Conservation (phyloP, 2,329 filamentous ascomycete genomes). For the Incumbomyces lentus region DNA sequence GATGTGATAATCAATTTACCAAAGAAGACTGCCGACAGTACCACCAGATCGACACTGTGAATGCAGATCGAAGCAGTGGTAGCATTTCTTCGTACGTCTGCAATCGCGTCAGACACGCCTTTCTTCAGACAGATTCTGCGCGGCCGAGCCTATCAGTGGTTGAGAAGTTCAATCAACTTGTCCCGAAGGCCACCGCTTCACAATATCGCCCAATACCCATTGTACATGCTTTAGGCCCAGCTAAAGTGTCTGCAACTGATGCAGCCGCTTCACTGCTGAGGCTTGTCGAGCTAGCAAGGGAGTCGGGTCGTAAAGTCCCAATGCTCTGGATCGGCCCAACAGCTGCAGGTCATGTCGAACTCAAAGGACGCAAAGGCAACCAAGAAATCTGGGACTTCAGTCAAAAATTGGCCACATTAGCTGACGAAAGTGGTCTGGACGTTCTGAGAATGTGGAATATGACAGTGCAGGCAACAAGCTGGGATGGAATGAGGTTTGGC, state of each 20-base stretch:
- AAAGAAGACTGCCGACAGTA: conserved; percentile 24
- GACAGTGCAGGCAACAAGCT: conserved; percentile 31
- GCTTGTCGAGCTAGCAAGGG: conserved; percentile 28
- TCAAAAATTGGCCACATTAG: conserved; percentile 25
- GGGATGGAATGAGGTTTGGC: conserved; percentile 30
- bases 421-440: conserved; percentile 29
- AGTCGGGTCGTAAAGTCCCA: conserved; percentile 29
- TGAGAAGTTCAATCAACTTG: conserved; percentile 25
- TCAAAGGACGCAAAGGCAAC: conserved; percentile 24
- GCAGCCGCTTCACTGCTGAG: conserved; percentile 30
- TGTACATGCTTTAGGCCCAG: conserved; percentile 30
- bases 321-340: conserved; percentile 35
- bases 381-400: conserved; percentile 32
- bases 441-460: conserved; percentile 35
- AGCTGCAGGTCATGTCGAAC: conserved; percentile 29
- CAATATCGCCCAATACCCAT: conserved; percentile 31
- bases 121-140: conserved; percentile 25
- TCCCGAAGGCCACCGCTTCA: conserved; percentile 21
- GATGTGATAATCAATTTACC: conserved; percentile 33
- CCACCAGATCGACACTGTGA: conserved; percentile 13
- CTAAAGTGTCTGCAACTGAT: conserved; percentile 24
- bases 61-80: conserved; percentile 7
- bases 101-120: conserved; percentile 29
- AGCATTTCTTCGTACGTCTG: conserved; percentile 6
- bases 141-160: conserved; percentile 23